A percentile compares a stretch with the other conserved stretches of the same genome.
Conservation (phyloP, 345 rosid genomes). For the Eucalyptus marginata region DNA sequence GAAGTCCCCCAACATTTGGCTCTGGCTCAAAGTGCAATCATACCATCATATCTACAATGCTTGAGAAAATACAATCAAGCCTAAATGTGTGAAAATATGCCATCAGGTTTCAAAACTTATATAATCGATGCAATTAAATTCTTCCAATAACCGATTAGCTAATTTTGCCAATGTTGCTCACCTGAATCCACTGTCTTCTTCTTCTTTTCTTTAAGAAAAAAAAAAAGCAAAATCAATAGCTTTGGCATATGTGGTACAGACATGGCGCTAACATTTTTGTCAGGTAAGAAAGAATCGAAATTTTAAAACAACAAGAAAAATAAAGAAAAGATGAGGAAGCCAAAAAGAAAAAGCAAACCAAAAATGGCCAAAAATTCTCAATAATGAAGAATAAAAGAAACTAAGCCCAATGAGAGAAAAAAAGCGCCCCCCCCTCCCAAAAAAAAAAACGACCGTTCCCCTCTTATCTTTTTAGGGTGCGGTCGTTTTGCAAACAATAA, state of each 20-base stretch:
- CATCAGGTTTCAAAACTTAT: background rate
- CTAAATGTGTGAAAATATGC: background rate
- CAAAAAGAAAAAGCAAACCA: background rate
- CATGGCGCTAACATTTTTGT: background rate
- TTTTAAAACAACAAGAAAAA: background rate
- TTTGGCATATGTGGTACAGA: background rate
- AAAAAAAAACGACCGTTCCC: too few relatives aligned
- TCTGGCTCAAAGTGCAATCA: background rate
- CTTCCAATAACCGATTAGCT: background rate
- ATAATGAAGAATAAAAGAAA: background rate
- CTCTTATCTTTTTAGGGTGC: too few relatives aligned
- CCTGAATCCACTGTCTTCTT: background rate
- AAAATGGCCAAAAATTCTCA: background rate
- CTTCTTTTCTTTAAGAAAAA: too few relatives aligned
- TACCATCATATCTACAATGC: background rate
- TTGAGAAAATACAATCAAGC: background rate
- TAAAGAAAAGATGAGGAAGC: background rate
- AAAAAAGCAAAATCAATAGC: background rate
- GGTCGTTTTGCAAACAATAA: too few relatives aligned
- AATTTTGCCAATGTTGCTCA: background rate
- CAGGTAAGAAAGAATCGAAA: background rate
- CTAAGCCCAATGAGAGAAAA: background rate
- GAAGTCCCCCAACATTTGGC: background rate
- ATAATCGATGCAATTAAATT: background rate
- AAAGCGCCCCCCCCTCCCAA: too few relatives aligned